Evolutionary conservation across 2,329 filamentous ascomycete species (phyloP).

Genomic region (Microcyclospora tardicrescens): DNA sequence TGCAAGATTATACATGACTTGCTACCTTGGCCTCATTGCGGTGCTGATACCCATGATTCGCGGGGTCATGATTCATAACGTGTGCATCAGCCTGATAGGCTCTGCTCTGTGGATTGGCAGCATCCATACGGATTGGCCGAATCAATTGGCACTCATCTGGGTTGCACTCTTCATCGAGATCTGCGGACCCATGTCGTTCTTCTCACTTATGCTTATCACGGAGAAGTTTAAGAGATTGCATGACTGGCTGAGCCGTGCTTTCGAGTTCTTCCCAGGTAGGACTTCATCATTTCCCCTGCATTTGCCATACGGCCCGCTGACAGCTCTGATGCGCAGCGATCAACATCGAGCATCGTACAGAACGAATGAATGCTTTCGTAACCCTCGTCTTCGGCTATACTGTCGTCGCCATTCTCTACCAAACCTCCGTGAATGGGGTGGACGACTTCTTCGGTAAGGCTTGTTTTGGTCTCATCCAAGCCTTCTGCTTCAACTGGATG

Average conservation of each 20-base stretch:
- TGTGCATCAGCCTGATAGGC: slow-evolving; percentile 34
- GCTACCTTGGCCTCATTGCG: slow-evolving; percentile 36
- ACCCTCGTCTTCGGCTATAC: slow-evolving; percentile 52
- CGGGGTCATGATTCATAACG: slow-evolving; percentile 40
- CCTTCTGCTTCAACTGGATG: slow-evolving; percentile 23
- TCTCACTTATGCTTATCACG: slow-evolving; percentile 24
- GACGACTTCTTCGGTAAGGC: slow-evolving; percentile 52
- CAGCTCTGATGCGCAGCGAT: slow-evolving; percentile 17
- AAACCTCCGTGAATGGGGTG: slow-evolving; percentile 40
- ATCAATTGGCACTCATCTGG: slow-evolving; percentile 44
- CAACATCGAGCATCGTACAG: slow-evolving; percentile 54
- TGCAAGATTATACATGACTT: slow-evolving; percentile 40
- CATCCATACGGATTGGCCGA: slow-evolving; percentile 43
- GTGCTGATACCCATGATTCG: slow-evolving; percentile 45
- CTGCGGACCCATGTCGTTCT: slow-evolving; percentile 32
- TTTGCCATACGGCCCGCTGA: neutral
- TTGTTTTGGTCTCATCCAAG: slow-evolving; percentile 25
- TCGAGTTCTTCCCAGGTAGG: slow-evolving; percentile 46
- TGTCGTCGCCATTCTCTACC: slow-evolving; percentile 49
- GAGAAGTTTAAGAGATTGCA: slow-evolving; percentile 7
- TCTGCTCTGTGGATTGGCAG: slow-evolving; percentile 46
- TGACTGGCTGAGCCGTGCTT: slow-evolving; percentile 23
- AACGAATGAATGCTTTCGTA: slow-evolving; percentile 52
- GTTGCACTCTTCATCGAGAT: slow-evolving; percentile 44
- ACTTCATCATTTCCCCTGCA: neutral